Percentiles rank a stretch among this genome's conserved stretches.
These are phyloP conservation scores for Blastobotrys aristatus DNA, from an alignment of 1,139 yeast genomes.

Conservation along the genomic window DNA sequence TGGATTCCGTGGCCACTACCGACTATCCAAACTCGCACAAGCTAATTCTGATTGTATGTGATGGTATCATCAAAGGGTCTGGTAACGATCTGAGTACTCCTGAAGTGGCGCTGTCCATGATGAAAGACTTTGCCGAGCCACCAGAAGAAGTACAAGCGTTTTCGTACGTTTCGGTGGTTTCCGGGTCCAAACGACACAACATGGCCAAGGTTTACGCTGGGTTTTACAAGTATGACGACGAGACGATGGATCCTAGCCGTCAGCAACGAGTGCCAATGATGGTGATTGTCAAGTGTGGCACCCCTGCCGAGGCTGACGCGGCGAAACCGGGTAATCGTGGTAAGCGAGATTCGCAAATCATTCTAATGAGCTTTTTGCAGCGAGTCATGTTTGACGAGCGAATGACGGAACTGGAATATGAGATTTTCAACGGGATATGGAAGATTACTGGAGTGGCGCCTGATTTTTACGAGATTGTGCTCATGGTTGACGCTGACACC, in stretches of 20 bases:
- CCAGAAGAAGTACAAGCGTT: slow-evolving; percentile 25
- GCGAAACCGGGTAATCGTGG: slow-evolving; percentile 36
- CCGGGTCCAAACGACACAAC: slow-evolving; percentile 31
- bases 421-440: slow-evolving; percentile 31
- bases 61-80: slow-evolving; percentile 90
- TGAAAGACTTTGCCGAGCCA: slow-evolving; percentile 49
- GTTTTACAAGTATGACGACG: slow-evolving; percentile 26
- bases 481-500: slow-evolving; percentile 39
- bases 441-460: slow-evolving; percentile 32
- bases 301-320: slow-evolving; percentile 35
- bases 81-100: slow-evolving; percentile 43
- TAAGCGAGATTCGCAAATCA: slow-evolving; percentile 36
- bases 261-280: slow-evolving; percentile 56
- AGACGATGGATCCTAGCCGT: slow-evolving; percentile 42
- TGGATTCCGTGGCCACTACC: slow-evolving; percentile 88
- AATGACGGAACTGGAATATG: slow-evolving; percentile 35
- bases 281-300: slow-evolving; percentile 33
- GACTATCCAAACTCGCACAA: slow-evolving; percentile 95
- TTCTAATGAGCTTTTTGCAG: slow-evolving; percentile 35
- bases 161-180: slow-evolving; percentile 32
- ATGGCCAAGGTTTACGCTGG: slow-evolving; percentile 34
- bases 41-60: slow-evolving; percentile 77
- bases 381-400: slow-evolving; percentile 36
- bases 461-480: slow-evolving; percentile 30
- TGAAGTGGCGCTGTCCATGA: slow-evolving; percentile 40